Percentiles rank a stretch among this genome's conserved stretches.
phyloP scores from a whole-genome alignment of 495 filamentous ascomycete genomes.

The Astrocystis sublimbata region DNA sequence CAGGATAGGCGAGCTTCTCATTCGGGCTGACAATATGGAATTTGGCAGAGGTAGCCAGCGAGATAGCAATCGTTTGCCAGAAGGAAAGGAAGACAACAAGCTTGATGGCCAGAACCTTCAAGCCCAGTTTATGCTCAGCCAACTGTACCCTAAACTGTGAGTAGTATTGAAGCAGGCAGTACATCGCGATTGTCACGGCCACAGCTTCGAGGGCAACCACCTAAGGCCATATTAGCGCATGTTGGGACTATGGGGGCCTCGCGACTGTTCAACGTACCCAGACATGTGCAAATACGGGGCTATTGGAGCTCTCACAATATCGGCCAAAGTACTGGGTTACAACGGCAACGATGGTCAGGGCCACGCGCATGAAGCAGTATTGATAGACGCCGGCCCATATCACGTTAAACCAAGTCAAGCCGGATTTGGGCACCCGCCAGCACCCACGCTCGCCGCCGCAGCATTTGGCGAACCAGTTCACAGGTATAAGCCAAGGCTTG shows the following conservation, averaged over 20 bases:
- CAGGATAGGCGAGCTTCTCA: constrained; percentile 62
- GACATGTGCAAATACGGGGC: constrained; percentile 76
- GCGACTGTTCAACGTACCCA: constrained; percentile 59
- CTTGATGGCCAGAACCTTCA: constrained; percentile 88
- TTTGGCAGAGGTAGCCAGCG: constrained; percentile 60
- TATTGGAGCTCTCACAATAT: constrained; percentile 79
- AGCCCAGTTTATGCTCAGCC: constrained; percentile 68
- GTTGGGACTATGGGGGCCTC: constrained; percentile 11
- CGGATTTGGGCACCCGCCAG: constrained; percentile 75
- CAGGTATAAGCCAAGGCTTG: constrained; percentile 73
- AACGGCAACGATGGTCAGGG: constrained; percentile 79
- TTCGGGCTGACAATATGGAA: constrained; percentile 62
- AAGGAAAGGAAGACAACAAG: constrained; percentile 94
- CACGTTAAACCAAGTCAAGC: constrained; percentile 93
- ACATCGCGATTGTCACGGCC: constrained; percentile 87
- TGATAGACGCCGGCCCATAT: constrained; percentile 87
- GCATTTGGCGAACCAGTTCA: constrained; percentile 68
- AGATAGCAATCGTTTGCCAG: constrained; percentile 80
- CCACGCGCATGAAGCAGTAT: constrained; percentile 85
- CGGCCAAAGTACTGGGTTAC: constrained; percentile 64
- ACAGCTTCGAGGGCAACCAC: constrained; percentile 67
- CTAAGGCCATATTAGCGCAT: constrained; percentile 37
- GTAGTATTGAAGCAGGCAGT: constrained; percentile 89
- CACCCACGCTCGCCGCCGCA: constrained; percentile 65
- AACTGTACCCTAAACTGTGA: constrained; percentile 70